Percentiles rank a stretch among this genome's conserved stretches.
phyloP scores from a whole-genome alignment of 495 filamentous ascomycete species.

The Tetracladium marchalianum region DNA sequence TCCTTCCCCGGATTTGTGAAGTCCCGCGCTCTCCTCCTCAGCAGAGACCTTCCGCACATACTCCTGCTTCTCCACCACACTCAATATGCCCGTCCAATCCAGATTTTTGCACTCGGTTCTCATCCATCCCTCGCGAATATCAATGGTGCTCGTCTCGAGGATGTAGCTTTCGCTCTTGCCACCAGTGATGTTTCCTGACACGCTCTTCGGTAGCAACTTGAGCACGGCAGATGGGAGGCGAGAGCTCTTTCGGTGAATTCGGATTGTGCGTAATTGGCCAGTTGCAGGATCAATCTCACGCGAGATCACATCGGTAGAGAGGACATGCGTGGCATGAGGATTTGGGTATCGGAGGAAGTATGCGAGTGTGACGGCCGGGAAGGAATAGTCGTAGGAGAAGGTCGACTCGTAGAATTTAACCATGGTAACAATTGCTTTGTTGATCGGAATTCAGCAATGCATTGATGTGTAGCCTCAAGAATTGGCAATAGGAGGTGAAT shows the following conservation, averaged over 20 bases:
- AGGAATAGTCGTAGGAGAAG: slow-evolving; percentile 86
- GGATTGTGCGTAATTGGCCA: slow-evolving; percentile 74
- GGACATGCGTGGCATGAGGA: slow-evolving; percentile 88
- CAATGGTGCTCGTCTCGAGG: slow-evolving; percentile 82
- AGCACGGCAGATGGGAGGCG: slow-evolving; percentile 76
- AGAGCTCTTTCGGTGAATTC: slow-evolving; percentile 88
- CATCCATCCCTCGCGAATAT: slow-evolving; percentile 85
- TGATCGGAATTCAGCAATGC: slow-evolving; percentile 6
- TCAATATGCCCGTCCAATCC: slow-evolving; percentile 86
- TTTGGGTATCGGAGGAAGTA: slow-evolving; percentile 99
- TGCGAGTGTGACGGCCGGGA: slow-evolving; percentile 83
- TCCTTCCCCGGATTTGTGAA: slow-evolving; percentile 32
- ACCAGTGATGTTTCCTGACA: slow-evolving; percentile 58
- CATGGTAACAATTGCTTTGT: slow-evolving; percentile 27
- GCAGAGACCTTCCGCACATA: slow-evolving; percentile 34
- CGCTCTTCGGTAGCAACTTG: slow-evolving; percentile 64
- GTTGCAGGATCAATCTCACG: slow-evolving; percentile 71
- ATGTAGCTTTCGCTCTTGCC: slow-evolving; percentile 69
- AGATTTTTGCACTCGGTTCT: slow-evolving; percentile 73
- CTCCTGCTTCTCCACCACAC: slow-evolving; percentile 79
- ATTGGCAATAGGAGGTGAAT: background rate
- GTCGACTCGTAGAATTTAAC: slow-evolving; percentile 85
- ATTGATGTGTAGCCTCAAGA: slow-evolving; percentile 5
- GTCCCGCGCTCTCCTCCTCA: slow-evolving; percentile 15
- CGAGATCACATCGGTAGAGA: slow-evolving; percentile 91